Evolutionary conservation across 2,329 filamentous ascomycete species (phyloP), one percentile per base, ranked within the genome.

Genomic region (Bipolaris zeicola): DNA sequence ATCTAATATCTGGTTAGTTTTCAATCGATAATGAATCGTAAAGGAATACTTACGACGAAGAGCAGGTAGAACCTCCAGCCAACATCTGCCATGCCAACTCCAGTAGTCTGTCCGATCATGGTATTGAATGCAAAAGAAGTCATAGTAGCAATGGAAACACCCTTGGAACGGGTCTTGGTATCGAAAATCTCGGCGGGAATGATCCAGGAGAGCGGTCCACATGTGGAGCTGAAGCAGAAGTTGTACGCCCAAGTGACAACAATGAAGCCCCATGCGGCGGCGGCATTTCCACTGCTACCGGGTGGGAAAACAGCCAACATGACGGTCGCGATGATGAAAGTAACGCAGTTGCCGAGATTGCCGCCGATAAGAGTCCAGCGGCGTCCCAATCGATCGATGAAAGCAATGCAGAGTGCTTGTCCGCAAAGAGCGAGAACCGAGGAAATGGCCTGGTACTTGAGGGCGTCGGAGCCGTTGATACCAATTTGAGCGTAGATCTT

Each of bases 171-270:
- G 0, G 89, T 92, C 59, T 87, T 85, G 2, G 88, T 92, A 74
- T 92, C 89, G 76, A 92, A 92, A 38, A 91, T 88, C 70, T 91
- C 89, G 47, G 89, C 87, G 0, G 85, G 85, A 58, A 87, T 86
- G 52, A 85, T 84, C 82, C 83, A 86, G 18, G 83, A 81, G 1
- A 92, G 76, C 0, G 89, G 89, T 20, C 89, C 89, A 57, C 87
- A 90, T 2, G 88, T 89, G 33, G 83, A 82, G 3, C 83, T 88
- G 80, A 91, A 92, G 39, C 82, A 88, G 78, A 92, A 89, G 77
- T 93, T 92, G 81, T 91, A 93, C 1, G 90, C 72, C 90, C 90
- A 93, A 1, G 89, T 93, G 65, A 85, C 82, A 66, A 87, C 83
- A 59, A 93, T 93, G 75, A 93, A 94, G 1, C 85, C 89, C 87